Evolutionary conservation across 2,329 filamentous ascomycete genomes (phyloP).

Genomic region (Fusarium irregulare): DNA sequence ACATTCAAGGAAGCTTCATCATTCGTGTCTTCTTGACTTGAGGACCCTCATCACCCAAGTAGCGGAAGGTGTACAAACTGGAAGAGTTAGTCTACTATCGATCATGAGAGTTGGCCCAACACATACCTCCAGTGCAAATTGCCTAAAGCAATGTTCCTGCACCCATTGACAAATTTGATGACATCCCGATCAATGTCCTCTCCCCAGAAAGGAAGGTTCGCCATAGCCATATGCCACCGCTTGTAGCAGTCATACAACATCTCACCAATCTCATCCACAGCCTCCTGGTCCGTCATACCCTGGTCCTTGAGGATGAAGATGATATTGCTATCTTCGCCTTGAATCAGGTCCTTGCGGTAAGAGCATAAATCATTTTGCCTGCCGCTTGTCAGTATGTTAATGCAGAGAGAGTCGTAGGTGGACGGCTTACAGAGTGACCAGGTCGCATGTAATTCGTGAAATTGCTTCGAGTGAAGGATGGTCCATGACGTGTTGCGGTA

Average conservation of each 20-base stretch:
- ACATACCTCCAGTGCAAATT: constrained; percentile 22
- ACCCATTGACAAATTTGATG: constrained; percentile 27
- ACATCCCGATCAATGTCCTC: constrained; percentile 23
- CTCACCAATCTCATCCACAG: constrained; percentile 24
- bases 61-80: constrained; percentile 21
- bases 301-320: constrained; percentile 27
- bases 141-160: constrained; percentile 25
- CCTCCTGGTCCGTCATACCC: constrained; percentile 24
- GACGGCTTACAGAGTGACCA: constrained; percentile 19
- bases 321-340: constrained; percentile 26
- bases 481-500: constrained; percentile 27
- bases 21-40: constrained; percentile 21
- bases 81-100: not conserved
- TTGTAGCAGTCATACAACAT: constrained; percentile 25
- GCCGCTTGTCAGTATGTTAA: not conserved
- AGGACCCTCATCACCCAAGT: constrained; percentile 12
- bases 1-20: constrained; percentile 19
- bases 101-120: accelerated
- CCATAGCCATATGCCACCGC: constrained; percentile 18
- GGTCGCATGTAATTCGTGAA: constrained; percentile 24
- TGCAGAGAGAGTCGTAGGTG: not conserved
- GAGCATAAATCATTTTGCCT: constrained; percentile 29
- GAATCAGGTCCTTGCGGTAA: constrained; percentile 22
- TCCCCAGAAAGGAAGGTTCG: constrained; percentile 24
- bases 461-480: constrained; percentile 22